phyloP scores from a whole-genome alignment of 345 rosid genomes.

The Gossypium herbaceum region DNA sequence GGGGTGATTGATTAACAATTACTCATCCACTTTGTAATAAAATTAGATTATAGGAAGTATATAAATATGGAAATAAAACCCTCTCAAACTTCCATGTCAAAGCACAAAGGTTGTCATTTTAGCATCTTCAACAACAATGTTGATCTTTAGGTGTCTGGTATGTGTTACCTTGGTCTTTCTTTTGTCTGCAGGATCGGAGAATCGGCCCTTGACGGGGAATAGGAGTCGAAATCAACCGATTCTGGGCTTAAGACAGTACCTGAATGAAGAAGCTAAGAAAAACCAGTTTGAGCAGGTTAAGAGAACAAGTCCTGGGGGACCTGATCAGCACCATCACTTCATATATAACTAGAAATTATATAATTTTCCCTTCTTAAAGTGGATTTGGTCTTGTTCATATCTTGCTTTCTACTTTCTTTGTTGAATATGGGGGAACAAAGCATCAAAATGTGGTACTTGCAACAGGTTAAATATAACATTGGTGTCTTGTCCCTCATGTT shows the following conservation, averaged over 20 bases:
- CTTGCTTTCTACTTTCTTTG: not conserved
- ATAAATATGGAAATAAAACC: not conserved
- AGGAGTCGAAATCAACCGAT: conserved; percentile 19
- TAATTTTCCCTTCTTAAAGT: not conserved
- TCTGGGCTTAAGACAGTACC: conserved; percentile 4
- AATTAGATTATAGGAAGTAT: not conserved
- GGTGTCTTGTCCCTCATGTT: no score
- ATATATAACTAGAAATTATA: conserved; percentile 9
- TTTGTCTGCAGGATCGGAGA: conserved; percentile 11
- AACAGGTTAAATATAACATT: no score
- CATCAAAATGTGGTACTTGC: not conserved
- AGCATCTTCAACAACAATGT: not conserved
- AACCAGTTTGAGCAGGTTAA: not conserved
- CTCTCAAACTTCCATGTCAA: not conserved
- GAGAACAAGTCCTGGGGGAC: conserved; percentile 44
- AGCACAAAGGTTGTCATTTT: not conserved
- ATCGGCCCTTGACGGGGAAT: conserved; percentile 16
- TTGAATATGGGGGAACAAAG: not conserved
- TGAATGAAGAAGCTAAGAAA: conserved; percentile 19
- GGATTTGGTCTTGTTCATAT: not conserved
- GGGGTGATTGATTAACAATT: no score
- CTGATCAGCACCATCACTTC: conserved; percentile 45
- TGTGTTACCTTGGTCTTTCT: conserved; percentile 15
- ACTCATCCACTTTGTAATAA: not conserved
- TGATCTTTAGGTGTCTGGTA: not conserved